These are phyloP conservation scores for Albophoma yamanashiensis DNA, from an alignment of 2,329 filamentous ascomycete species.

Conservation along the genomic window DNA sequence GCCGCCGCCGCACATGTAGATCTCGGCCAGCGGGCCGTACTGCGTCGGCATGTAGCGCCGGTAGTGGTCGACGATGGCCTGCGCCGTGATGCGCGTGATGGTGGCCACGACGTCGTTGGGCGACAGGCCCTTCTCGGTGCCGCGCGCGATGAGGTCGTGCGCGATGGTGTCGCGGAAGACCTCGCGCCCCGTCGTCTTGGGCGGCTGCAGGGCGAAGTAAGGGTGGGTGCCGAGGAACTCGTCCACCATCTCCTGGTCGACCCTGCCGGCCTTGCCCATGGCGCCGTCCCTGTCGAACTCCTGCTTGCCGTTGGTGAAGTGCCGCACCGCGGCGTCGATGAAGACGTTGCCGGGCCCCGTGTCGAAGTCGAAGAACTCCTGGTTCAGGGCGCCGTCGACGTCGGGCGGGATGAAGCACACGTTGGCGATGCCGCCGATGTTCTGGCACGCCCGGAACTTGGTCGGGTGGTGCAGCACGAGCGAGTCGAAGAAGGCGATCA, in stretches of 20 bases:
- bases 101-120: conserved; percentile 45
- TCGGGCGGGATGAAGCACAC: conserved; percentile 48
- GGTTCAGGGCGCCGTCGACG: background rate
- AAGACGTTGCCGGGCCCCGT: conserved; percentile 46
- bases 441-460: conserved; percentile 48
- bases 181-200: conserved; percentile 49
- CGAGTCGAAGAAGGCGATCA: conserved; percentile 41
- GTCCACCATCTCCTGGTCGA: conserved; percentile 40
- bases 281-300: conserved; percentile 42
- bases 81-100: conserved; percentile 46
- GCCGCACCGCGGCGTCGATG: conserved; percentile 44
- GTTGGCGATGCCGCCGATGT: conserved; percentile 51
- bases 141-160: conserved; percentile 37
- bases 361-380: conserved; percentile 32
- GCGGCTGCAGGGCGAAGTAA: conserved; percentile 39
- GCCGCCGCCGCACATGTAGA: conserved; percentile 51
- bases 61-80: conserved; percentile 42
- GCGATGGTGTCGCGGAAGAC: conserved; percentile 48
- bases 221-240: conserved; percentile 32
- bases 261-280: conserved; percentile 35
- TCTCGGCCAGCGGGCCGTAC: conserved; percentile 34
- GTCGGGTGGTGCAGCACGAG: conserved; percentile 38
- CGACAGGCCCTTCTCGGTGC: conserved; percentile 28
- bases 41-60: conserved; percentile 34
- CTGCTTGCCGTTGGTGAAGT: conserved; percentile 37